Percentiles rank a stretch among this genome's conserved stretches.
phyloP scores from a whole-genome alignment of 768 basidiomycete genomes.

The Lentinula sp. region DNA sequence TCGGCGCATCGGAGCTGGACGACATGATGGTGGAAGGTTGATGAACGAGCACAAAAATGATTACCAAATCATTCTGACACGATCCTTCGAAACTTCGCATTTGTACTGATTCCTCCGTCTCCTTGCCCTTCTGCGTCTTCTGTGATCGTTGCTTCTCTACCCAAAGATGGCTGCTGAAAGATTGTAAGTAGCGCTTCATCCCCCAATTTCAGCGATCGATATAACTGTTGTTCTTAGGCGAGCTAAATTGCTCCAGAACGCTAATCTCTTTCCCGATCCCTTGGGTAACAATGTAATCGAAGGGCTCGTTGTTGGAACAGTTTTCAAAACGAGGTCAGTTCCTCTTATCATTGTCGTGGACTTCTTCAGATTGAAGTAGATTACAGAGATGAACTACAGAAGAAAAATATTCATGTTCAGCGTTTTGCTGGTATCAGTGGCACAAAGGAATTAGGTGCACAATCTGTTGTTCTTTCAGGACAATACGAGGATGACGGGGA shows the following conservation, averaged over 20 bases:
- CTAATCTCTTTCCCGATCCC: slow-evolving; percentile 15
- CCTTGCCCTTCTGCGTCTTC: background rate
- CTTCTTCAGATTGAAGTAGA: background rate
- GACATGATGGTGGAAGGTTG: background rate
- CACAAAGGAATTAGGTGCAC: slow-evolving; percentile 23
- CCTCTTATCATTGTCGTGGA: background rate
- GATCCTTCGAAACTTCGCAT: background rate
- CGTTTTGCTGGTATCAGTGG: slow-evolving; percentile 30
- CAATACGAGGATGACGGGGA: slow-evolving; percentile 37
- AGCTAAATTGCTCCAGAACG: slow-evolving; percentile 14
- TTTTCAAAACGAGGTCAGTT: slow-evolving; percentile 16
- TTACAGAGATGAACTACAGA: slow-evolving; percentile 19
- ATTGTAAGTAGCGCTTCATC: background rate
- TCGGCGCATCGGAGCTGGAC: slow-evolving; percentile 3
- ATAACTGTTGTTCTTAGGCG: background rate
- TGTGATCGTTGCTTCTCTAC: background rate
- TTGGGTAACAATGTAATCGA: slow-evolving; percentile 17
- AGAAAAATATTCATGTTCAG: slow-evolving; percentile 21
- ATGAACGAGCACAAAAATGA: background rate
- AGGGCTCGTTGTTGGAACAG: slow-evolving; percentile 17
- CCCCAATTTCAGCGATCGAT: background rate
- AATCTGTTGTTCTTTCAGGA: slow-evolving; percentile 33
- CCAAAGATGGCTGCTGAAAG: background rate
- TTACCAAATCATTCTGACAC: background rate
- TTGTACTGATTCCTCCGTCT: no score